phyloP scores from a whole-genome alignment of 768 basidiomycete species.

The Gloeopeniophorella convolvens region DNA sequence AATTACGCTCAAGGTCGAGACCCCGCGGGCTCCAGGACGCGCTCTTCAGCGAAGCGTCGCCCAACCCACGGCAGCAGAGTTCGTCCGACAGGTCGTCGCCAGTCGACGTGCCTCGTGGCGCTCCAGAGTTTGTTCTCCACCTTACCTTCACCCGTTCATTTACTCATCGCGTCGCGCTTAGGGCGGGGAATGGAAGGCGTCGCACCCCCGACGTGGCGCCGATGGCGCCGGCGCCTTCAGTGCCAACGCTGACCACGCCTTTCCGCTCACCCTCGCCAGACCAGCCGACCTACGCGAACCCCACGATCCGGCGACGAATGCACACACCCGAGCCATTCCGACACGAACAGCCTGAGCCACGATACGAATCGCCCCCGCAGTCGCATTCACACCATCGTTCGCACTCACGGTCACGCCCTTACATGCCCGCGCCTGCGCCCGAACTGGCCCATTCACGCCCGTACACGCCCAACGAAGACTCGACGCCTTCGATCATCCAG shows the following conservation, averaged over 20 bases:
- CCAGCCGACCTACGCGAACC: neutral
- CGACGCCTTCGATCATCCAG: slow-evolving; percentile 17
- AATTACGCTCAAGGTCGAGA: slow-evolving; percentile 8
- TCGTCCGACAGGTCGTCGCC: slow-evolving; percentile 3
- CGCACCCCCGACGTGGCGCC: slow-evolving; percentile 10
- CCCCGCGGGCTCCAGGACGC: slow-evolving; percentile 3
- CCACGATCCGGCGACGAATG: slow-evolving; percentile 5
- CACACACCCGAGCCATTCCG: neutral
- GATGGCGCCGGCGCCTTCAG: slow-evolving; percentile 3
- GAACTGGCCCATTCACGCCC: slow-evolving; percentile 15
- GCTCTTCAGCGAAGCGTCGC: slow-evolving; percentile 1
- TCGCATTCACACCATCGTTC: slow-evolving; percentile 3
- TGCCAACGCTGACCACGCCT: slow-evolving; percentile 7
- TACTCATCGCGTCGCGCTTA: neutral
- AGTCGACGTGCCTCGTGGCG: slow-evolving; percentile 1
- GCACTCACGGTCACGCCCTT: slow-evolving; percentile 11
- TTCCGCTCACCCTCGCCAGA: slow-evolving; percentile 3
- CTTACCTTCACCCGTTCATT: neutral
- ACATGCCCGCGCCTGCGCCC: neutral
- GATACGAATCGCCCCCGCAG: neutral
- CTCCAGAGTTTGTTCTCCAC: slow-evolving; percentile 6
- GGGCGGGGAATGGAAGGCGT: slow-evolving; percentile 1
- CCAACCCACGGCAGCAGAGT: neutral
- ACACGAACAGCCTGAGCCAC: neutral
- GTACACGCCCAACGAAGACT: slow-evolving; percentile 16